phyloP scores from a whole-genome alignment of 768 basidiomycete species.

The Ramaria sp. region DNA sequence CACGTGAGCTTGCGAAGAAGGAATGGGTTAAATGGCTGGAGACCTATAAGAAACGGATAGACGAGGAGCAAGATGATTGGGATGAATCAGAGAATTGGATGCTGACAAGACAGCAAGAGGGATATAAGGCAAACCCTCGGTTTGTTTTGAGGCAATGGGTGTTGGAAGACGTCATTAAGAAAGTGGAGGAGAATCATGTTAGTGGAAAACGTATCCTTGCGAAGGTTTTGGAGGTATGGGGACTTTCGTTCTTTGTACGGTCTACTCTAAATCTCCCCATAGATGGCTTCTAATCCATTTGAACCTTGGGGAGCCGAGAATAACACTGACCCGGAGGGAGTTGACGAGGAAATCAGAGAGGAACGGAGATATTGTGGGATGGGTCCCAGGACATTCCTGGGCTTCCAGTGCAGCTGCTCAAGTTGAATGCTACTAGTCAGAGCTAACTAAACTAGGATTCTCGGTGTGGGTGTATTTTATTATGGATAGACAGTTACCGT shows the following conservation, averaged over 20 bases:
- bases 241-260: background rate
- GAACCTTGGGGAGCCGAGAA: conserved; percentile 80
- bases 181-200: conserved; percentile 54
- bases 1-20: conserved; percentile 27
- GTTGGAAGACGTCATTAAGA: conserved; percentile 81
- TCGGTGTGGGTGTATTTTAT: no score
- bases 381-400: conserved; percentile 65
- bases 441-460: no score
- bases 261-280: background rate
- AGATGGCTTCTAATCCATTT: conserved; percentile 87
- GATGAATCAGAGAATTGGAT: conserved; percentile 19
- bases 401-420: conserved; percentile 92
- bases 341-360: conserved; percentile 51
- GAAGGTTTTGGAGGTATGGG: conserved; percentile 65
- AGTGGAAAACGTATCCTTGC: conserved; percentile 59
- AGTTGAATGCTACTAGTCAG: conserved; percentile 39
- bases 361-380: conserved; percentile 71
- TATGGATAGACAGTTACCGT: no score
- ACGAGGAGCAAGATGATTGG: conserved; percentile 42
- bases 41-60: conserved; percentile 48
- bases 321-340: conserved; percentile 31
- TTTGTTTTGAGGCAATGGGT: conserved; percentile 96
- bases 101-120: conserved; percentile 35
- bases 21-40: conserved; percentile 58
- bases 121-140: conserved; percentile 67